Conservation (phyloP, 2,329 filamentous ascomycete species). For the Incumbomyces lentus region DNA sequence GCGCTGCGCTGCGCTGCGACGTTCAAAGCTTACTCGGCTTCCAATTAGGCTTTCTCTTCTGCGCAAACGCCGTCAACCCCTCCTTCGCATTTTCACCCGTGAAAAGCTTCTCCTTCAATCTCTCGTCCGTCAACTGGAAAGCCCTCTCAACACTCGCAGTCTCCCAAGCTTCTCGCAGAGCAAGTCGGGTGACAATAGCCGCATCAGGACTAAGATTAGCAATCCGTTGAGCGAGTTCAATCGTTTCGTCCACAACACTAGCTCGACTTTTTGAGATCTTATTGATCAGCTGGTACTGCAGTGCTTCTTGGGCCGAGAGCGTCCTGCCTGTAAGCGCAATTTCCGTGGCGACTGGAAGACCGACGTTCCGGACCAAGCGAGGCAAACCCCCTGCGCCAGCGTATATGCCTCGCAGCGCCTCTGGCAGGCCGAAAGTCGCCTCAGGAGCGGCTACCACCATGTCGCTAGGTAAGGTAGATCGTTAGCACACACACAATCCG, state of each 20-base stretch:
- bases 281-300: slow-evolving; percentile 58
- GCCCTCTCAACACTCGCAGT: slow-evolving; percentile 53
- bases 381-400: slow-evolving; percentile 62
- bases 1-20: too few species aligned
- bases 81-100: slow-evolving; percentile 57
- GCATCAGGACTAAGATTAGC: slow-evolving; percentile 62
- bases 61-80: slow-evolving; percentile 63
- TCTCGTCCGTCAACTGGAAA: slow-evolving; percentile 36
- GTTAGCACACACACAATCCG: too few species aligned
- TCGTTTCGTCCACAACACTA: slow-evolving; percentile 21
- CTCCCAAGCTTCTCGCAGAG: slow-evolving; percentile 64
- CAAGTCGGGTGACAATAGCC: slow-evolving; percentile 62
- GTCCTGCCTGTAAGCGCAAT: slow-evolving; percentile 56
- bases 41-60: slow-evolving; percentile 62
- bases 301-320: slow-evolving; percentile 50
- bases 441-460: slow-evolving; percentile 50
- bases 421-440: slow-evolving; percentile 59
- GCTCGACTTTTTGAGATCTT: slow-evolving; percentile 11
- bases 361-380: slow-evolving; percentile 54
- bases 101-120: slow-evolving; percentile 13
- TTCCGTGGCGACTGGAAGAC: slow-evolving; percentile 59
- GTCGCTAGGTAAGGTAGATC: slow-evolving; percentile 52
- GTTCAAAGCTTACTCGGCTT: slow-evolving; percentile 36
- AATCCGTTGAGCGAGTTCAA: slow-evolving; percentile 47
- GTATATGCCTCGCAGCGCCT: slow-evolving; percentile 60